Evolutionary conservation across 2,329 filamentous ascomycete genomes (phyloP).

Genomic region (Pseudocercospora pini-densiflorae): DNA sequence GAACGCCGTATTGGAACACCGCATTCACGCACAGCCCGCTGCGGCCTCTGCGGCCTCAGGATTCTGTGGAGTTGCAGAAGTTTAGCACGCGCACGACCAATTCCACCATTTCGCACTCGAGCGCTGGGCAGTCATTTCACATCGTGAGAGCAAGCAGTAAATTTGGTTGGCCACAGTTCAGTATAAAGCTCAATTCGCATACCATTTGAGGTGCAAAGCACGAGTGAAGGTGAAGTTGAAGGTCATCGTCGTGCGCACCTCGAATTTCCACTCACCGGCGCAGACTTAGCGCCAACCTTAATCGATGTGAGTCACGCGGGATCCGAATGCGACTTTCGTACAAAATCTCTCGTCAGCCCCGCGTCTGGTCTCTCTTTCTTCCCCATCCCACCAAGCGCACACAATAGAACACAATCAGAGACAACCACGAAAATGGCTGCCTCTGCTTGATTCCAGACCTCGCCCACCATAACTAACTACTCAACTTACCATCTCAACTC

Average conservation of each 20-base stretch:
- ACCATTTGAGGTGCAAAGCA: not conserved
- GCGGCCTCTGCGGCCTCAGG: not conserved
- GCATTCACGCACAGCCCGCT: not conserved
- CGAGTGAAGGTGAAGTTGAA: not conserved
- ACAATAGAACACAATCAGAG: conserved; percentile 25
- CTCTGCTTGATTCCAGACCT: conserved; percentile 35
- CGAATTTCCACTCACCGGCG: not conserved
- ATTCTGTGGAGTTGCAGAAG: not conserved
- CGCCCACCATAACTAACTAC: conserved; percentile 38
- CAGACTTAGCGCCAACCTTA: not conserved
- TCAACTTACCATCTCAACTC: conserved; percentile 29
- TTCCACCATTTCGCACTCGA: not conserved
- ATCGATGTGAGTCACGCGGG: not conserved
- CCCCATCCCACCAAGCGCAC: conserved; percentile 24
- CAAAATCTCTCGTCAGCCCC: not conserved
- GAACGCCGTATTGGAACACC: conserved; percentile 1
- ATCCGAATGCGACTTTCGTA: not conserved
- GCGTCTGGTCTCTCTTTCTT: conserved; percentile 15
- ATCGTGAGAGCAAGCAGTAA: not conserved
- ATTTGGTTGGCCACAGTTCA: not conserved
- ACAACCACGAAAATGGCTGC: conserved; percentile 41
- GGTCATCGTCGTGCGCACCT: not conserved
- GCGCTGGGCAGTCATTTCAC: not conserved
- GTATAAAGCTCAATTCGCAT: not conserved
- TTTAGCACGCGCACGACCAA: too few relatives aligned